phyloP scores from a whole-genome alignment of 345 rosid species.

The Eucalyptus curtisii region DNA sequence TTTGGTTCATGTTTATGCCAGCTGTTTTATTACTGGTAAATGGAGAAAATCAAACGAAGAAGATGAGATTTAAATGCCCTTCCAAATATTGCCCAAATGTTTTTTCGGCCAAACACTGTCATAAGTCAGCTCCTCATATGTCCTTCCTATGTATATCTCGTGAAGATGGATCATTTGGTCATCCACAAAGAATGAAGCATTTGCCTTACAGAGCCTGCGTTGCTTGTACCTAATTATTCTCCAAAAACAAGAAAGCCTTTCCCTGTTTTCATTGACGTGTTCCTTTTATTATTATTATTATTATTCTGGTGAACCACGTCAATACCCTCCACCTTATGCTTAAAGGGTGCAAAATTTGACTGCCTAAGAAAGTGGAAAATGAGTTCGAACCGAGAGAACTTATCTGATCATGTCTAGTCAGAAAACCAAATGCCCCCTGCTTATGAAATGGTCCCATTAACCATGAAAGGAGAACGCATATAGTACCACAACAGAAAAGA shows the following conservation, averaged over 20 bases:
- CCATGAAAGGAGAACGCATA: neutral
- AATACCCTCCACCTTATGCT: neutral
- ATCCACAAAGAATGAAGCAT: neutral
- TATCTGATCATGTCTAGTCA: neutral
- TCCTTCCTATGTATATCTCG: too few species aligned
- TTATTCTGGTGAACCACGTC: neutral
- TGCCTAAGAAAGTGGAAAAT: neutral
- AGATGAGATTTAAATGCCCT: neutral
- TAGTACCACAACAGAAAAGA: neutral
- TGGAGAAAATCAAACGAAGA: neutral
- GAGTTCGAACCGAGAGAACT: neutral
- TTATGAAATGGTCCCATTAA: neutral
- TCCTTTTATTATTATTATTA: neutral
- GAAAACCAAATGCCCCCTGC: neutral
- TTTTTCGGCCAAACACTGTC: neutral
- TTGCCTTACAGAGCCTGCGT: neutral
- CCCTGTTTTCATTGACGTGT: neutral
- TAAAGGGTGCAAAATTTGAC: neutral
- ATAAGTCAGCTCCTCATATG: neutral
- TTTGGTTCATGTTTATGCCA: neutral
- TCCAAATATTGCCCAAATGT: neutral
- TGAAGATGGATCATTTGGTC: neutral
- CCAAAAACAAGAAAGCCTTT: neutral
- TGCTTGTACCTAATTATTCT: neutral
- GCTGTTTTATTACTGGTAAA: neutral